These are phyloP conservation scores for Wallacemonas collosoma DNA, from an alignment of 208 protist genomes.

Conservation along the genomic window DNA sequence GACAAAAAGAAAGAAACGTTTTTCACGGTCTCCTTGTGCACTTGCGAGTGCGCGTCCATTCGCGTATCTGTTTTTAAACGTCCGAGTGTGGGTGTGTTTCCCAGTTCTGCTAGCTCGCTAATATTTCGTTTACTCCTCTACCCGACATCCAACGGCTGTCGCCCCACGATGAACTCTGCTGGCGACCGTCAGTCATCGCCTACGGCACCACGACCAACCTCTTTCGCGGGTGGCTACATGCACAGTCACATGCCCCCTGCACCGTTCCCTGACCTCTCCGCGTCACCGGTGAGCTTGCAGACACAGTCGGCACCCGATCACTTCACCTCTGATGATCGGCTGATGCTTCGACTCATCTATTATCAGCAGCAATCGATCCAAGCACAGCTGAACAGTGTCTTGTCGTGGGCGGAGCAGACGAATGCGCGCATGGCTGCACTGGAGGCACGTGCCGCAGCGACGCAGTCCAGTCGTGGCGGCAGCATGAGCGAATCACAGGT, in stretches of 20 bases:
- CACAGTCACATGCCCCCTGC: neutral
- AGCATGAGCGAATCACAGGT: neutral
- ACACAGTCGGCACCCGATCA: conserved; percentile 7
- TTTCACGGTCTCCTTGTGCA: too few relatives aligned
- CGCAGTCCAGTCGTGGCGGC: neutral
- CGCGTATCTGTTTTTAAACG: too few relatives aligned
- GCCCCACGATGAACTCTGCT: too few relatives aligned
- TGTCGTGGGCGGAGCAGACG: conserved; percentile 72
- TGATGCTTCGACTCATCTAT: conserved; percentile 77
- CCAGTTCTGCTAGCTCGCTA: too few relatives aligned
- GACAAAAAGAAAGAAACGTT: too few relatives aligned
- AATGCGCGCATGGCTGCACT: conserved; percentile 29
- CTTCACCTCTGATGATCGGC: conserved; percentile 72
- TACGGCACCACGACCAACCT: too few relatives aligned
- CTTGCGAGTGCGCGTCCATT: too few relatives aligned
- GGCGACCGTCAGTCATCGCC: too few relatives aligned
- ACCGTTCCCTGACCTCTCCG: neutral
- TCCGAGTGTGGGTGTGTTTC: too few relatives aligned
- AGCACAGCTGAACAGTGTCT: conserved; percentile 77
- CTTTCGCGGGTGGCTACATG: neutral
- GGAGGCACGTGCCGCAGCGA: conserved; percentile 19
- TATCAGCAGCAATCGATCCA: conserved; percentile 85
- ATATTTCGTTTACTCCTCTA: too few relatives aligned
- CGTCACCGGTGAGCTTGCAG: neutral
- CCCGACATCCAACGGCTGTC: too few relatives aligned